A percentile compares a stretch with the other conserved stretches of the same genome.
Evolutionary conservation across 495 filamentous ascomycete genomes (phyloP).

Genomic region (Xylaria curta): DNA sequence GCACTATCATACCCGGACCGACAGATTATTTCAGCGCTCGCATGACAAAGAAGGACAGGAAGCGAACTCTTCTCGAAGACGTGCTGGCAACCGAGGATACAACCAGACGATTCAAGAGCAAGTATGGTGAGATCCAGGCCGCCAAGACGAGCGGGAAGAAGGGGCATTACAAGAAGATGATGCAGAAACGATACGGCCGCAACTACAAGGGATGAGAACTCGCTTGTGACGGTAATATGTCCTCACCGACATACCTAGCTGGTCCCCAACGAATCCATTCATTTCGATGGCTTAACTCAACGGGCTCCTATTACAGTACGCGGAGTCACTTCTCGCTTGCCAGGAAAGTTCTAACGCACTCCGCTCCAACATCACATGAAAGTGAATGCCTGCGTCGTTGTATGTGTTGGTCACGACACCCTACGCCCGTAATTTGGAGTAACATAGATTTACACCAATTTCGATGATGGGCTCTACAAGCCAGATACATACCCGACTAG

Average conservation of each 20-base stretch:
- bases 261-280: not conserved
- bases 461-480: not conserved
- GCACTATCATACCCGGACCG: constrained; percentile 86
- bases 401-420: not conserved
- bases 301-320: not conserved
- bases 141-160: constrained; percentile 42
- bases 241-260: not conserved
- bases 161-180: constrained; percentile 42
- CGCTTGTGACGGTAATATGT: not conserved
- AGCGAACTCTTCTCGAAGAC: constrained; percentile 90
- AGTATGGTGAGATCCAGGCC: constrained; percentile 41
- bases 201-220: constrained; percentile 32
- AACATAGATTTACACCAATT: not conserved
- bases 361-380: not conserved
- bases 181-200: constrained; percentile 40
- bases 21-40: constrained; percentile 84
- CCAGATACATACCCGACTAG: not conserved
- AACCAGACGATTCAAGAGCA: constrained; percentile 42
- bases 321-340: not conserved
- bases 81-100: constrained; percentile 67
- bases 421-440: not conserved
- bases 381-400: not conserved
- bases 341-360: not conserved
- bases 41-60: constrained; percentile 84
- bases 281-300: not conserved